Percentiles rank a stretch among this genome's conserved stretches.
Evolutionary conservation across 371 early-diverging fungal species (phyloP).

Genomic region (Nosema muscidifuracis): DNA sequence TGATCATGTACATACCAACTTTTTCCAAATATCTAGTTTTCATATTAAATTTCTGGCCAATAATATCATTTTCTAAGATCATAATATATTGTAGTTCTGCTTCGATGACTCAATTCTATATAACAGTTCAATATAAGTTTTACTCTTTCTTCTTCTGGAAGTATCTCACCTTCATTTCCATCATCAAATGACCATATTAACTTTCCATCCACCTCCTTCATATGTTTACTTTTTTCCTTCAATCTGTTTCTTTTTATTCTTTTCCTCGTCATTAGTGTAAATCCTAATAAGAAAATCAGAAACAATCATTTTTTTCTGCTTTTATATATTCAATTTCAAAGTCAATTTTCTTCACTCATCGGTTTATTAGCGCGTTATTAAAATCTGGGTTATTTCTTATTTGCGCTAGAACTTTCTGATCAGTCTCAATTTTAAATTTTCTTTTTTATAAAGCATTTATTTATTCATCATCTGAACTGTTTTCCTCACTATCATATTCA

Average conservation of each 20-base stretch:
- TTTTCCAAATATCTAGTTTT: neutral
- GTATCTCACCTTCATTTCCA: slow-evolving; percentile 11
- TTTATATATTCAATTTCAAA: slow-evolving; percentile 39
- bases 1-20: neutral
- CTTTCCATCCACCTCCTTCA: too few species aligned
- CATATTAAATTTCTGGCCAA: slow-evolving; percentile 22
- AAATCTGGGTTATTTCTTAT: slow-evolving; percentile 35
- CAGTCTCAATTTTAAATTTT: slow-evolving; percentile 43
- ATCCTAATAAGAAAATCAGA: slow-evolving; percentile 45
- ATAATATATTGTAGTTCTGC: neutral
- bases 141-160: neutral
- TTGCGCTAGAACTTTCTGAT: slow-evolving; percentile 45
- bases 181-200: neutral
- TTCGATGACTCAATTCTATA: slow-evolving; percentile 14
- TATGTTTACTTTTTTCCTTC: slow-evolving; percentile 6
- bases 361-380: slow-evolving; percentile 17
- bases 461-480: too few species aligned
- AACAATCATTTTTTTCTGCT: slow-evolving; percentile 10
- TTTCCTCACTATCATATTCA: too few species aligned
- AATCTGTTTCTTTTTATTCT: neutral
- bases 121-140: neutral
- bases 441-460: slow-evolving; percentile 46
- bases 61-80: slow-evolving; percentile 12
- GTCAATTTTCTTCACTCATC: slow-evolving; percentile 33
- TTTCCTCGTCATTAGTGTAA: neutral